phyloP scores from a whole-genome alignment of 345 rosid genomes.

The Dipteronia sinensis region DNA sequence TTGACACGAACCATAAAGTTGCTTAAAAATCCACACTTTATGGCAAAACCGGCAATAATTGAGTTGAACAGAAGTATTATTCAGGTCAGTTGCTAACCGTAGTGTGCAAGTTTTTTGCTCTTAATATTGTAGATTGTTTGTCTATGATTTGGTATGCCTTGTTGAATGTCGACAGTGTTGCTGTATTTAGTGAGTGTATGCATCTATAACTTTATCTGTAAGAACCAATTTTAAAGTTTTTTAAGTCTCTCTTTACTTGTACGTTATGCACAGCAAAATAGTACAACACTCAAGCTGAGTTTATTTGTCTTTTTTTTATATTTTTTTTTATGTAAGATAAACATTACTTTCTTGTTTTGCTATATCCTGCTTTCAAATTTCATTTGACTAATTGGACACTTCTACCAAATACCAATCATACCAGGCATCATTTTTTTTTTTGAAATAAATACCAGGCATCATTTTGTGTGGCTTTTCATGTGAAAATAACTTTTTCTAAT shows the following conservation, averaged over 20 bases:
- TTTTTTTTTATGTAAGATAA: no score
- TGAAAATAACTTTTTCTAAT: no score
- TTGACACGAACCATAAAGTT: constrained; percentile 65
- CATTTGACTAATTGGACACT: no score
- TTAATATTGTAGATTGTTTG: neutral
- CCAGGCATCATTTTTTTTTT: no score
- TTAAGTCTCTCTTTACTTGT: neutral
- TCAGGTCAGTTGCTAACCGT: constrained; percentile 47
- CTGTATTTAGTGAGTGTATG: neutral
- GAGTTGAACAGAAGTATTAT: constrained; percentile 79
- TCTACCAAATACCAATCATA: no score
- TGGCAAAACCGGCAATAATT: constrained; percentile 82
- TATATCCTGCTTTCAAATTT: no score
- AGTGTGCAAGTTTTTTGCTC: neutral
- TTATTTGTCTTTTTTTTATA: no score
- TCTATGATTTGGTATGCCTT: neutral
- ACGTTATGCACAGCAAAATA: neutral
- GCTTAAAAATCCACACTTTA: constrained; percentile 80
- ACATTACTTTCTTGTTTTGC: no score
- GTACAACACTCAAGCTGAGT: no score
- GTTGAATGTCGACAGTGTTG: neutral
- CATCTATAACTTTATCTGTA: neutral
- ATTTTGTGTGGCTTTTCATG: no score
- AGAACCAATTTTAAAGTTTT: neutral
- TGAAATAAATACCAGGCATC: no score